phyloP scores from a whole-genome alignment of 2,329 filamentous ascomycete genomes.

The Talaromyces piceae region DNA sequence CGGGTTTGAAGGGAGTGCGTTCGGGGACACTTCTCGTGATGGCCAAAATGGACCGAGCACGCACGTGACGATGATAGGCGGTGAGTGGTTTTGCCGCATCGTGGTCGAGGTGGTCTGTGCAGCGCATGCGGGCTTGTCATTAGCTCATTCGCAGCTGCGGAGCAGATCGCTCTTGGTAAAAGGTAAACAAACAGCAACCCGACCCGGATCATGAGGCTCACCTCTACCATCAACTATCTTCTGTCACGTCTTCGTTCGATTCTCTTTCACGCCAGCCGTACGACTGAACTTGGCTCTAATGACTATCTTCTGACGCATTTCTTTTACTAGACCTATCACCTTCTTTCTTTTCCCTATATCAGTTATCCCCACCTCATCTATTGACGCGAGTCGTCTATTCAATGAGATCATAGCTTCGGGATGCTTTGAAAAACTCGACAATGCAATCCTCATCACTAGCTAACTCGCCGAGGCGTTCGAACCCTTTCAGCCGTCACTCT shows the following conservation, averaged over 20 bases:
- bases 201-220: not conserved
- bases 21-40: no score
- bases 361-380: not conserved
- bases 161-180: slow-evolving; percentile 13
- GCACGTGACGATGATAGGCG: not conserved
- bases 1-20: not conserved
- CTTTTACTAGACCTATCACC: not conserved
- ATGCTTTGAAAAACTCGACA: slow-evolving; percentile 13
- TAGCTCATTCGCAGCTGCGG: not conserved
- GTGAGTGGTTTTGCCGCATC: not conserved
- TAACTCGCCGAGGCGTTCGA: slow-evolving; percentile 67
- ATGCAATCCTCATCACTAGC: slow-evolving; percentile 53
- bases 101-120: not conserved
- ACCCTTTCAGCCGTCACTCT: slow-evolving; percentile 65
- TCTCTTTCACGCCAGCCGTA: not conserved
- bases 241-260: not conserved
- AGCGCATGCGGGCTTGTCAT: not conserved
- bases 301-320: not conserved
- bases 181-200: slow-evolving; percentile 33
- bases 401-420: slow-evolving; percentile 8
- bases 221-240: not conserved
- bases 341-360: not conserved
- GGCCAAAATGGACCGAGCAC: no score
- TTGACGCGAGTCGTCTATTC: not conserved
- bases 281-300: not conserved